phyloP scores from a whole-genome alignment of 73 alveolate genomes.

The Urostyla sp. region DNA sequence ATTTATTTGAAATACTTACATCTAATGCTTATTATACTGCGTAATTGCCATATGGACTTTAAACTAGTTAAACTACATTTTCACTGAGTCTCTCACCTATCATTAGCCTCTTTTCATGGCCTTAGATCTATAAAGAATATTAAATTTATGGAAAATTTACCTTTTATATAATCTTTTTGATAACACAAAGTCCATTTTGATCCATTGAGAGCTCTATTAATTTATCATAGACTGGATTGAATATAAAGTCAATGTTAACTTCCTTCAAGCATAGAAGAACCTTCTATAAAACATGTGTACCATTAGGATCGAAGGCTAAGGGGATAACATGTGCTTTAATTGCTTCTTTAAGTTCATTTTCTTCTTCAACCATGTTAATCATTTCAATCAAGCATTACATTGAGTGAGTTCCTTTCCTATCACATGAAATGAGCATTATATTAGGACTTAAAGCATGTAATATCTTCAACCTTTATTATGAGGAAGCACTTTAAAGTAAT shows the following conservation, averaged over 20 bases:
- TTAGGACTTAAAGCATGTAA: constrained; percentile 73
- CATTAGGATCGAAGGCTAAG: constrained; percentile 80
- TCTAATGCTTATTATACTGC: constrained; percentile 88
- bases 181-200: constrained; percentile 87
- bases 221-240: constrained; percentile 77
- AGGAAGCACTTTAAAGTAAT: constrained; percentile 69
- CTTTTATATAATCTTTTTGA: constrained; percentile 74
- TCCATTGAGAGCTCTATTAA: constrained; percentile 83
- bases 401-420: constrained; percentile 93
- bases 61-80: constrained; percentile 74
- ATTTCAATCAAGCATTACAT: constrained; percentile 85
- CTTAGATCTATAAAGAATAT: too few relatives aligned
- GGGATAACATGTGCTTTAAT: constrained; percentile 72
- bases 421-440: constrained; percentile 82
- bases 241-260: constrained; percentile 80
- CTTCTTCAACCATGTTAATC: constrained; percentile 88
- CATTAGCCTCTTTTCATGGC: constrained; percentile 70
- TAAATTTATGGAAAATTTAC: too few relatives aligned
- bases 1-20: not conserved
- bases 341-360: constrained; percentile 78
- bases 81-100: constrained; percentile 68
- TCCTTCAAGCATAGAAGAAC: constrained; percentile 80
- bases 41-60: constrained; percentile 91
- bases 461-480: constrained; percentile 78
- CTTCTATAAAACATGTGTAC: constrained; percentile 94